phyloP scores from a whole-genome alignment of 306 rosid genomes.

The Rosa lucieae region DNA sequence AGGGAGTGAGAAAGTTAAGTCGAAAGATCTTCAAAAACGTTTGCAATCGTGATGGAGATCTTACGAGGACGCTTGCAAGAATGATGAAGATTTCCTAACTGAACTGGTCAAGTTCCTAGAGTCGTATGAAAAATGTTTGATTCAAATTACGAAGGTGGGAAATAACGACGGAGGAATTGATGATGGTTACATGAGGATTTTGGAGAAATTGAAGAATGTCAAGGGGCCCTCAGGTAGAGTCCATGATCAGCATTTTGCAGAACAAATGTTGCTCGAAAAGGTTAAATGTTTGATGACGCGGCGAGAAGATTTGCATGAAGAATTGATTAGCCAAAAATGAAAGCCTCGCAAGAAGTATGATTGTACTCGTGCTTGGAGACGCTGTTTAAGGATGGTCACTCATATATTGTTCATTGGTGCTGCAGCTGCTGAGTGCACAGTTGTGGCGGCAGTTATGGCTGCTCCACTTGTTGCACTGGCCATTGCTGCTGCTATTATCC shows the following conservation, averaged over 20 bases:
- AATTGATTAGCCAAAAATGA: neutral
- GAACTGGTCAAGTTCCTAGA: neutral
- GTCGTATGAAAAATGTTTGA: neutral
- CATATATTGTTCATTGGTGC: neutral
- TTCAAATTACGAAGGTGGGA: neutral
- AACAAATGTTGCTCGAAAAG: neutral
- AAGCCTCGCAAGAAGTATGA: neutral
- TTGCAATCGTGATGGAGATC: neutral
- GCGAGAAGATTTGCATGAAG: neutral
- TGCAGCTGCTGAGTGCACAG: neutral
- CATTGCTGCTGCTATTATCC: neutral
- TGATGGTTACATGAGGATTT: neutral
- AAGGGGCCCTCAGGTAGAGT: neutral
- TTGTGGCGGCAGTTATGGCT: neutral
- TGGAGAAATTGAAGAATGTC: neutral
- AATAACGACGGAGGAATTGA: neutral
- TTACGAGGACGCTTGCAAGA: neutral
- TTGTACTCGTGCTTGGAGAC: neutral
- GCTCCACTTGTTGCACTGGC: neutral
- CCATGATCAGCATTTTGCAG: neutral
- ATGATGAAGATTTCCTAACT: neutral
- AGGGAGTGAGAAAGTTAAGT: too few relatives aligned
- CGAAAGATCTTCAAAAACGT: too few relatives aligned
- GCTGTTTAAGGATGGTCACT: neutral
- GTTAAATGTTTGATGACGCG: neutral